phyloP scores from a whole-genome alignment of 1,284 basidiomycete species.

The Pseudozyma sp. region DNA sequence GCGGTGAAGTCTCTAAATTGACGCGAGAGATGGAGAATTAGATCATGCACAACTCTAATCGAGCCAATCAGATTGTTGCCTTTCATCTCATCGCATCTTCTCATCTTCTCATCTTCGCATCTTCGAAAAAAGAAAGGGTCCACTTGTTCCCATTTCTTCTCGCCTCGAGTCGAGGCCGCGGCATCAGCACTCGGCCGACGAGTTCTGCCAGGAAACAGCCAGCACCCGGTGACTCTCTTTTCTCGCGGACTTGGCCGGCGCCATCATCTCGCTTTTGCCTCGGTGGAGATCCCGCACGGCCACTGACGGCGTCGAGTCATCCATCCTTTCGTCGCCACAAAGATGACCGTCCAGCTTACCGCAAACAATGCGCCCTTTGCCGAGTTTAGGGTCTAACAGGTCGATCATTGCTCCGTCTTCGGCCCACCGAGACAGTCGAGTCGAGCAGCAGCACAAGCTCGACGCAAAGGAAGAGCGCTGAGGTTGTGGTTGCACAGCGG shows the following conservation, averaged over 20 bases:
- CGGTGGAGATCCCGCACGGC: slow-evolving; percentile 11
- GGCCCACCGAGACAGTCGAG: neutral
- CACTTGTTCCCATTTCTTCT: slow-evolving; percentile 1
- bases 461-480: no score
- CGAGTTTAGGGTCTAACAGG: no score
- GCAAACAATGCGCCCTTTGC: neutral
- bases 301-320: slow-evolving; percentile 5
- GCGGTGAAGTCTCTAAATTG: slow-evolving; percentile 1
- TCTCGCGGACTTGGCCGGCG: slow-evolving; percentile 20
- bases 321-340: neutral
- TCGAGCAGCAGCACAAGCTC: no score
- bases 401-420: no score
- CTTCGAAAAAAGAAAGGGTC: slow-evolving; percentile 27
- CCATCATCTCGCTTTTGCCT: slow-evolving; percentile 10
- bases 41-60: slow-evolving; percentile 43
- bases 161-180: no score
- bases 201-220: neutral
- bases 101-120: slow-evolving; percentile 2
- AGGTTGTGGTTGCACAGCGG: neutral
- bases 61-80: slow-evolving; percentile 39
- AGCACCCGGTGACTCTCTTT: no score
- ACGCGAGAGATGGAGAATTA: slow-evolving; percentile 5
- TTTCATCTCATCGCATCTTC: slow-evolving; percentile 17
- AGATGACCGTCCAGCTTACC: slow-evolving; percentile 13
- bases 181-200: slow-evolving; percentile 24